phyloP scores from a whole-genome alignment of 1,284 basidiomycete species.

The Marasmius oreades region DNA sequence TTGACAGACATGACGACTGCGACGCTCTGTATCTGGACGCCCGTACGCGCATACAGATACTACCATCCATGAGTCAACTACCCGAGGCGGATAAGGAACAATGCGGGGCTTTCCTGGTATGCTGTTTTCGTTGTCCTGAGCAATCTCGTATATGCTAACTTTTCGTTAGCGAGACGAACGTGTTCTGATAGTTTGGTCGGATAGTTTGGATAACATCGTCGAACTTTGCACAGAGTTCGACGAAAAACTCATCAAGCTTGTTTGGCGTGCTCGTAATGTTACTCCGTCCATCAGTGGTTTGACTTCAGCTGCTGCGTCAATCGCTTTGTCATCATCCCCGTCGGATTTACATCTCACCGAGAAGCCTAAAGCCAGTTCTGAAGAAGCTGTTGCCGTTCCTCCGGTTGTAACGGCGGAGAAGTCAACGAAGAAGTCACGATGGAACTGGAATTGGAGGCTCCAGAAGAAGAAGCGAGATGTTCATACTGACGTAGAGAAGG shows the following conservation, averaged over 20 bases:
- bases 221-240: slow-evolving; percentile 66
- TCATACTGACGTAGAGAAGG: slow-evolving; percentile 50
- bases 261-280: slow-evolving; percentile 58
- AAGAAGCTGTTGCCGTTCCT: slow-evolving; percentile 21
- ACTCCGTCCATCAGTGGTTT: slow-evolving; percentile 31
- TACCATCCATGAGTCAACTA: slow-evolving; percentile 60
- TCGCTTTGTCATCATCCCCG: slow-evolving; percentile 36
- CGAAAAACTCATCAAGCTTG: slow-evolving; percentile 74
- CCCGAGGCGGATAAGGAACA: slow-evolving; percentile 77
- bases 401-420: slow-evolving; percentile 23
- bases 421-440: slow-evolving; percentile 14
- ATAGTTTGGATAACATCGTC: slow-evolving; percentile 69
- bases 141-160: not conserved
- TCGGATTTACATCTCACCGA: slow-evolving; percentile 53
- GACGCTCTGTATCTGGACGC: slow-evolving; percentile 53
- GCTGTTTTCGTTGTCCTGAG: slow-evolving; percentile 19
- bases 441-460: slow-evolving; percentile 28
- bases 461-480: slow-evolving; percentile 32
- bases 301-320: slow-evolving; percentile 28
- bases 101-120: slow-evolving; percentile 78
- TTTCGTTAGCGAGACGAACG: slow-evolving; percentile 61
- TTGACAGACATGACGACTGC: slow-evolving; percentile 45
- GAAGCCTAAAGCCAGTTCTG: slow-evolving; percentile 23
- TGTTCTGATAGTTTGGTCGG: slow-evolving; percentile 75
- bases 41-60: slow-evolving; percentile 62